Evolutionary conservation across 192 early-diverging fungal species (phyloP), one percentile per base, ranked within the genome.

Genomic region (Coemansia umbellata): DNA sequence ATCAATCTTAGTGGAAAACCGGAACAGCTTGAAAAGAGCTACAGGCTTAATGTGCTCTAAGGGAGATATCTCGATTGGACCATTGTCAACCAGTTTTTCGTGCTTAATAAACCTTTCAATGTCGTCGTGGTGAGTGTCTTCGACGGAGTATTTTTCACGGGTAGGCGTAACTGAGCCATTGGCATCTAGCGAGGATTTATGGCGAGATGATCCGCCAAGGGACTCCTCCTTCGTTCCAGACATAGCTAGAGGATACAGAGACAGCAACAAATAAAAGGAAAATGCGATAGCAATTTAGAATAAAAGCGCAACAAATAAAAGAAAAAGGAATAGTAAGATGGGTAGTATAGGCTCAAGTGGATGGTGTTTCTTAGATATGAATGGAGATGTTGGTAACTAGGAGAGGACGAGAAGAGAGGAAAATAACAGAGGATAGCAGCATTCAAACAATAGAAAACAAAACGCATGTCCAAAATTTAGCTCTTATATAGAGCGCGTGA

Each of bases 1-100:
- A 50, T 91, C 89, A 1, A 57, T 31, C 26, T 78, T 60, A 32
- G 80, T 79, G 5, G 89, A 84, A 60, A 87, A 94, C 10, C 84
- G 82, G 54, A 85, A 91, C 32, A 94, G 74, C 58, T 78, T 51
- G 35, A 74, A 47, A 13, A 87, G 56, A 2, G 82, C 50, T 4
- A 87, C 62, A 5, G 79, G 59, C 13, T 15, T n/a, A 1, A 43
- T 37, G 24, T 51, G 11, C 5, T 51, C 58, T 14, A 39, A 13
- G 4, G 37, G n/a, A 14, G 43, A 8, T 8, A 27, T 45, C 8
- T n/a, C 43, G 21, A 14, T 15, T 27, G 43, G 43, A 3, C 21
- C 14, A 28, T 54, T 19, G 8, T 63, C 45, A 27, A 33, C n/a
- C 14, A 60, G 40, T 32, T 50, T 17, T 5, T 60, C 58, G 11